Conservation (phyloP, 768 basidiomycete species). For the Leccinum boreale region DNA sequence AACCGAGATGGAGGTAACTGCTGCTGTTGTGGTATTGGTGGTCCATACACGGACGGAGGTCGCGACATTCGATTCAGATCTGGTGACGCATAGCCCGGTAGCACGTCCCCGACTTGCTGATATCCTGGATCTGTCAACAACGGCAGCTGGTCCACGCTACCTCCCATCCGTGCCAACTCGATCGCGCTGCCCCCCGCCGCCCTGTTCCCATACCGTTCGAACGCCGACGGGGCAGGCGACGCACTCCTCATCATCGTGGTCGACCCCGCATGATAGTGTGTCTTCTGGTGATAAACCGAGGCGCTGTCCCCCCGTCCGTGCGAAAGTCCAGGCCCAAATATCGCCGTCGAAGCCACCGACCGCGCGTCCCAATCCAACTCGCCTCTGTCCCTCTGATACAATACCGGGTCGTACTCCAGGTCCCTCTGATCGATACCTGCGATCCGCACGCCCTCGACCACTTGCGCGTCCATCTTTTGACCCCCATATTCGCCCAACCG, state of each 20-base stretch:
- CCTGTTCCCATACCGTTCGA: slow-evolving; percentile 56
- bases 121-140: slow-evolving; percentile 41
- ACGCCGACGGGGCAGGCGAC: slow-evolving; percentile 44
- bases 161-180: slow-evolving; percentile 57
- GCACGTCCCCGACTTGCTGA: slow-evolving; percentile 10
- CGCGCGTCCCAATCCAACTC: slow-evolving; percentile 87
- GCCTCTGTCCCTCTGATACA: slow-evolving; percentile 78
- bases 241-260: slow-evolving; percentile 25
- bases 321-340: slow-evolving; percentile 39
- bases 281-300: slow-evolving; percentile 41
- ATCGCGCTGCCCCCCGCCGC: slow-evolving; percentile 43
- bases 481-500: slow-evolving; percentile 77
- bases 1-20: slow-evolving; percentile 21
- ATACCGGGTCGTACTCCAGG: slow-evolving; percentile 75
- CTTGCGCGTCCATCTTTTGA: slow-evolving; percentile 67
- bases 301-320: slow-evolving; percentile 36
- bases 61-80: slow-evolving; percentile 5
- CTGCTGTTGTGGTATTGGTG: slow-evolving; percentile 26
- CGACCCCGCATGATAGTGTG: slow-evolving; percentile 37
- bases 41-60: slow-evolving; percentile 27
- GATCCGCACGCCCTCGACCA: slow-evolving; percentile 78
- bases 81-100: slow-evolving; percentile 24
- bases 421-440: slow-evolving; percentile 78
- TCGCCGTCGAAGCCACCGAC: slow-evolving; percentile 61
- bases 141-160: slow-evolving; percentile 52